phyloP scores from a whole-genome alignment of 1,284 basidiomycete genomes.

The Polyporus tsugae region DNA sequence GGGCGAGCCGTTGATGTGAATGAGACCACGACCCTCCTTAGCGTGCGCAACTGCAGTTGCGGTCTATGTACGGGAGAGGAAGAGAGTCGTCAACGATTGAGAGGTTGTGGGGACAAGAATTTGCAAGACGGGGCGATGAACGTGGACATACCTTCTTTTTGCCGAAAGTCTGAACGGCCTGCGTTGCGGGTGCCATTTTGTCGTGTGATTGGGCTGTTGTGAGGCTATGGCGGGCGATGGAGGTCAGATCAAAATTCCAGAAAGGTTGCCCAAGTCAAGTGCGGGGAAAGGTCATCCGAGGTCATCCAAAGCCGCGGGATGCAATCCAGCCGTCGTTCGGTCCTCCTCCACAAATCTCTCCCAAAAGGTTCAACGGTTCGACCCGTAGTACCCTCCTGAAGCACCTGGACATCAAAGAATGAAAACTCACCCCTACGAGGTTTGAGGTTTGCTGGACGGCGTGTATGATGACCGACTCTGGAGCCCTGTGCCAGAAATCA shows the following conservation, averaged over 20 bases:
- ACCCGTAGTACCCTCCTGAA: conserved; percentile 10
- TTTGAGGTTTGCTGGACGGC: conserved; percentile 44
- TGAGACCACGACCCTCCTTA: conserved; percentile 96
- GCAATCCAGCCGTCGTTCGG: conserved; percentile 50
- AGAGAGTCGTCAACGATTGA: neutral
- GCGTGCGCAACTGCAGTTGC: conserved; percentile 97
- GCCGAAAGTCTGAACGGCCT: conserved; percentile 97
- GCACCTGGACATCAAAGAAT: conserved; percentile 26
- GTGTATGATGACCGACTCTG: conserved; percentile 30
- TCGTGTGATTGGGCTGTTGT: conserved; percentile 36
- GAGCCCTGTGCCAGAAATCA: conserved; percentile 34
- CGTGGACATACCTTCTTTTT: conserved; percentile 89
- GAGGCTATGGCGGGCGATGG: conserved; percentile 25
- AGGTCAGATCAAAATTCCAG: conserved; percentile 26
- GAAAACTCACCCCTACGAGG: conserved; percentile 51
- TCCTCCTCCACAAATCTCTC: conserved; percentile 22
- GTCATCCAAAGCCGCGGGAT: conserved; percentile 46
- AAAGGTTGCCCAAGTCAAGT: conserved; percentile 19
- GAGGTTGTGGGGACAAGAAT: no score
- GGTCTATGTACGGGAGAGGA: conserved; percentile 63
- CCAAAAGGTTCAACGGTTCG: conserved; percentile 10
- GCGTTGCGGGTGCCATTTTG: conserved; percentile 78
- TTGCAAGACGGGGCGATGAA: neutral
- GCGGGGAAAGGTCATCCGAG: conserved; percentile 47
- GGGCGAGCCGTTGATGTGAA: conserved; percentile 97